Evolutionary conservation across 805 yeast species (phyloP).

Genomic region (Lipomyces yamadae): DNA sequence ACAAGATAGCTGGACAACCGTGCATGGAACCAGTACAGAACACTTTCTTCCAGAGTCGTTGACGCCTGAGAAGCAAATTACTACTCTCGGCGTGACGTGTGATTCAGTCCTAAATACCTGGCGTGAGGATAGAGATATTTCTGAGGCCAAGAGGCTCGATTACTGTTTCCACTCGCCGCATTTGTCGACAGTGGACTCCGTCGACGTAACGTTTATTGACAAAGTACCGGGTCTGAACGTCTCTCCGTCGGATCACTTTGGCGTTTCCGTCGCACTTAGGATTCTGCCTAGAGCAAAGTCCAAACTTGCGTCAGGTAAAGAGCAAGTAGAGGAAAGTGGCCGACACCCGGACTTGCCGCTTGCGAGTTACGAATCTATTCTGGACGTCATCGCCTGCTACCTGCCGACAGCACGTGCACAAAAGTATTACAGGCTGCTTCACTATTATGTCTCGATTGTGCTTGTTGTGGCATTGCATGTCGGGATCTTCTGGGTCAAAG

Average conservation of each 20-base stretch:
- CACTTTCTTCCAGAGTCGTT: slow-evolving; percentile 23
- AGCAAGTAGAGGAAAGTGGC: slow-evolving; percentile 26
- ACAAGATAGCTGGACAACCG: slow-evolving; percentile 34
- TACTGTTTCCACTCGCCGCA: slow-evolving; percentile 77
- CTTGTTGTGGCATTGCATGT: slow-evolving; percentile 60
- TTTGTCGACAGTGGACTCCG: slow-evolving; percentile 59
- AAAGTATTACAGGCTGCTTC: slow-evolving; percentile 64
- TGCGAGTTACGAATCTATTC: slow-evolving; percentile 54
- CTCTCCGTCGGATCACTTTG: slow-evolving; percentile 93
- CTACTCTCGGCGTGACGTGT: slow-evolving; percentile 82
- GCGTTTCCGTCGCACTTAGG: slow-evolving; percentile 48
- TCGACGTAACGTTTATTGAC: slow-evolving; percentile 77
- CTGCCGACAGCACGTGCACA: slow-evolving; percentile 62
- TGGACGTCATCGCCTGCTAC: slow-evolving; percentile 55
- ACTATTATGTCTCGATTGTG: slow-evolving; percentile 62
- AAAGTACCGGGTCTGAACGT: slow-evolving; percentile 55
- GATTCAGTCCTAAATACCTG: slow-evolving; percentile 87
- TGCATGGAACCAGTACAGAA: slow-evolving; percentile 22
- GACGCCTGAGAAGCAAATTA: slow-evolving; percentile 59
- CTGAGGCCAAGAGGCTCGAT: slow-evolving; percentile 86
- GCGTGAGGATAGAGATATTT: slow-evolving; percentile 59
- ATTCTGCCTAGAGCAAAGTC: slow-evolving; percentile 27
- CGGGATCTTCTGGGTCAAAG: slow-evolving; percentile 63
- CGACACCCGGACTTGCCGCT: slow-evolving; percentile 29
- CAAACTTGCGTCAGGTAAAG: slow-evolving; percentile 20